Evolutionary conservation across 2,329 filamentous ascomycete genomes (phyloP).

Genomic region (Tetracladium maxilliforme): DNA sequence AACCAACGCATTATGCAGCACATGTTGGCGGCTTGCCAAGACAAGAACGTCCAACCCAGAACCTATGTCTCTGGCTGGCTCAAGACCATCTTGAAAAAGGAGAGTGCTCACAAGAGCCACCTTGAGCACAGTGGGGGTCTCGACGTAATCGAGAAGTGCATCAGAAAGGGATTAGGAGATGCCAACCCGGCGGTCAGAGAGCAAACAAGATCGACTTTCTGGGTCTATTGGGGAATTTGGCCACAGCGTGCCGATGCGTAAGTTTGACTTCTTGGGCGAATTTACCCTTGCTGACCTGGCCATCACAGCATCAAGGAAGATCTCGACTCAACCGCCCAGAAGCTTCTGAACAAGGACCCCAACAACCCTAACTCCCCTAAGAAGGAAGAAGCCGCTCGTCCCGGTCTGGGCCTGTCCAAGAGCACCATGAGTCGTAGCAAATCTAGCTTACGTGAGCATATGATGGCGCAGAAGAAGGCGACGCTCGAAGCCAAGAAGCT

Average conservation of each 20-base stretch:
- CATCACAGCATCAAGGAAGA: conserved; percentile 54
- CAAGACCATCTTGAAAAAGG: conserved; percentile 65
- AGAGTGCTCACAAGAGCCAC: conserved; percentile 62
- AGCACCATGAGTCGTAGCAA: conserved; percentile 42
- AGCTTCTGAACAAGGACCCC: conserved; percentile 67
- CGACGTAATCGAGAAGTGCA: conserved; percentile 72
- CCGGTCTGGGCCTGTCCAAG: conserved; percentile 46
- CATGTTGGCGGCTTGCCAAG: conserved; percentile 65
- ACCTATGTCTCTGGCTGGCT: conserved; percentile 72
- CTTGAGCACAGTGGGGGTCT: conserved; percentile 76
- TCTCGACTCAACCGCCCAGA: conserved; percentile 66
- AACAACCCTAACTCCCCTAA: conserved; percentile 62
- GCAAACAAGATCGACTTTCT: conserved; percentile 72
- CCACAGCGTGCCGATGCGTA: conserved; percentile 60
- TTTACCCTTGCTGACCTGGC: conserved; percentile 7
- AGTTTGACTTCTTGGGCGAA: conserved; percentile 17
- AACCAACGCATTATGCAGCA: conserved; percentile 74
- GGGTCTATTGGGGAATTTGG: conserved; percentile 70
- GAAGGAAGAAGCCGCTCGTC: conserved; percentile 33
- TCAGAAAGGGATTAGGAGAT: conserved; percentile 80
- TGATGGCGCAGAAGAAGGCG: conserved; percentile 68
- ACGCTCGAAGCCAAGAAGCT: conserved; percentile 33
- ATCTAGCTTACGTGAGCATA: conserved; percentile 64
- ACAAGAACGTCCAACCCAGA: conserved; percentile 86
- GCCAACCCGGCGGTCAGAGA: conserved; percentile 84